A percentile compares a stretch with the other conserved stretches of the same genome.
phyloP scores from a whole-genome alignment of 169 alveolate species.

The Sarcocystis neurona region DNA sequence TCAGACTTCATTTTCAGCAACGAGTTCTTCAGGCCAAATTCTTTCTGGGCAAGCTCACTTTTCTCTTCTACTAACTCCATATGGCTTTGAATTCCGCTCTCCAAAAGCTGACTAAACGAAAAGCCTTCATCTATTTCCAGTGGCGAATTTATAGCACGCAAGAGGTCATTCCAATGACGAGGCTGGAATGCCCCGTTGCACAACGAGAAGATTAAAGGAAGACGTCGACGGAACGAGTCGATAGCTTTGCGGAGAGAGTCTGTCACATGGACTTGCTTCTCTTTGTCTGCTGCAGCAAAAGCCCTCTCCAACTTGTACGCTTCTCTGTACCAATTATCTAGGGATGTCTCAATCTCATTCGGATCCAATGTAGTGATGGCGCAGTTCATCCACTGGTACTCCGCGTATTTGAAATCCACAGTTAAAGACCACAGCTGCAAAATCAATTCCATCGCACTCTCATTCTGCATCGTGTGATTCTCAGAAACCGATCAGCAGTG shows the following conservation, averaged over 20 bases:
- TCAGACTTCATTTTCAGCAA: slow-evolving; percentile 76
- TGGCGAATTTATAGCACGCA: slow-evolving; percentile 31
- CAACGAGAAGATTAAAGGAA: slow-evolving; percentile 67
- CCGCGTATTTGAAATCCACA: slow-evolving; percentile 6
- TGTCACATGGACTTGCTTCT: slow-evolving; percentile 59
- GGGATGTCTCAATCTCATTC: background rate
- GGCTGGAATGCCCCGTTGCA: slow-evolving; percentile 67
- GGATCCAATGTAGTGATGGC: background rate
- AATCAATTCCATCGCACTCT: too few relatives aligned
- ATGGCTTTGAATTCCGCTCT: slow-evolving; percentile 35
- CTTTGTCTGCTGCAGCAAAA: slow-evolving; percentile 49
- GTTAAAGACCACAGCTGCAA: slow-evolving; percentile 33
- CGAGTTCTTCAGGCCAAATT: slow-evolving; percentile 62
- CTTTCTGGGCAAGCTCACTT: slow-evolving; percentile 74
- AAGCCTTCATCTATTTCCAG: slow-evolving; percentile 53
- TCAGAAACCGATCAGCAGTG: background rate
- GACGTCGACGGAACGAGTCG: slow-evolving; percentile 61
- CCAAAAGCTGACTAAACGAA: slow-evolving; percentile 43
- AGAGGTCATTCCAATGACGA: slow-evolving; percentile 68
- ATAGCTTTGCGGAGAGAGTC: slow-evolving; percentile 63
- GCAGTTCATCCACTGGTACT: slow-evolving; percentile 2
- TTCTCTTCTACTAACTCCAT: slow-evolving; percentile 71
- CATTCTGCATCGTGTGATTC: background rate
- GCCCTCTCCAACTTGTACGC: slow-evolving; percentile 60
- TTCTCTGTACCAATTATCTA: slow-evolving; percentile 3